Evolutionary conservation across 495 filamentous ascomycete genomes (phyloP).

Genomic region (Penicillium macrosclerotiorum): DNA sequence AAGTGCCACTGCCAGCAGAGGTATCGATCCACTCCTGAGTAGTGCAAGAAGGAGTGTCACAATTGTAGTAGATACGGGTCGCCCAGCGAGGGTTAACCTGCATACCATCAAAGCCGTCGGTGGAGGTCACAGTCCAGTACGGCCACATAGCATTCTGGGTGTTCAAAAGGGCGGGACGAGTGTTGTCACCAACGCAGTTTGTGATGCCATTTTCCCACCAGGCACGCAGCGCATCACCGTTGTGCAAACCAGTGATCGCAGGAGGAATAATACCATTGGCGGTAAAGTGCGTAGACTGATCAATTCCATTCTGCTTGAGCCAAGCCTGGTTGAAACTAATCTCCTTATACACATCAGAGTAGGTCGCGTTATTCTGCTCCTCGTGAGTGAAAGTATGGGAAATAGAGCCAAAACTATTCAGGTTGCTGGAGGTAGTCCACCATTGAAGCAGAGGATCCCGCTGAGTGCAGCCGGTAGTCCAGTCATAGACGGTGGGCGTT

Average conservation of each 20-base stretch:
- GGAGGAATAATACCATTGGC: conserved; percentile 58
- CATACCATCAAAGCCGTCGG: conserved; percentile 56
- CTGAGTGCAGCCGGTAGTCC: conserved; percentile 45
- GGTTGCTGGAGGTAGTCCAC: conserved; percentile 46
- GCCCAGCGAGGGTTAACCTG: conserved; percentile 61
- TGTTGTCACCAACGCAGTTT: conserved; percentile 65
- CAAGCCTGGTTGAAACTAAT: conserved; percentile 61
- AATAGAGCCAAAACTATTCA: conserved; percentile 52
- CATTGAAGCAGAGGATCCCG: conserved; percentile 51
- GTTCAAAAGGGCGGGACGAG: conserved; percentile 50
- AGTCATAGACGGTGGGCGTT: conserved; percentile 44
- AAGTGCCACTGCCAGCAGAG: conserved; percentile 49
- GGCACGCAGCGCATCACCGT: conserved; percentile 59
- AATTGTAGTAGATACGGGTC: conserved; percentile 66
- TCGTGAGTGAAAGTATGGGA: conserved; percentile 65
- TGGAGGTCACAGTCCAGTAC: conserved; percentile 46
- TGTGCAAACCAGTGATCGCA: conserved; percentile 63
- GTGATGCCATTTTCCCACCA: conserved; percentile 58
- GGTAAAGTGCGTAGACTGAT: conserved; percentile 40
- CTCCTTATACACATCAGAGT: conserved; percentile 54
- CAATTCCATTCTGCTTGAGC: conserved; percentile 51
- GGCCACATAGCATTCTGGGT: conserved; percentile 53
- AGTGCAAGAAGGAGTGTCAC: conserved; percentile 54
- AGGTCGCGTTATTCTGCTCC: conserved; percentile 60
- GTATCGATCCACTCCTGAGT: conserved; percentile 60